A percentile compares a stretch with the other conserved stretches of the same genome.
Evolutionary conservation across 139 green algal genomes (phyloP).

Genomic region (Monoraphidium neglectum): DNA sequence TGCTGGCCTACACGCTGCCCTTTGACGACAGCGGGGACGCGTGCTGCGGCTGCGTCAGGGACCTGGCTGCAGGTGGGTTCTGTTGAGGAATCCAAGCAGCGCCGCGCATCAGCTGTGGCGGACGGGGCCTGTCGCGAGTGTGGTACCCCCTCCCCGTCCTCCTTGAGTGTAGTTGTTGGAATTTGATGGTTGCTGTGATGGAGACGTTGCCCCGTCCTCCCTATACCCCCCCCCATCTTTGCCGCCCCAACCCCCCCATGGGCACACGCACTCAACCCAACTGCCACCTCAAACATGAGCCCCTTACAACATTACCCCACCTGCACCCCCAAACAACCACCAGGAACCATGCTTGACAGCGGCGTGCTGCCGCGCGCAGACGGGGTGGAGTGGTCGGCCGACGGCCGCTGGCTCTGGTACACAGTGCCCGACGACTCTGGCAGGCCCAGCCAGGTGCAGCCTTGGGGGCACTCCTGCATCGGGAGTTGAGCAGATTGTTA

Average conservation of each 20-base stretch:
- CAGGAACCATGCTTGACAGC: background rate
- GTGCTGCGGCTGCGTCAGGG: conserved; percentile 28
- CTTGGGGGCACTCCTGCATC: background rate
- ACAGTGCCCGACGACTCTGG: background rate
- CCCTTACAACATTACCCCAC: background rate
- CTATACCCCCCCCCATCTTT: no score
- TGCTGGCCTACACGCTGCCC: conserved; percentile 44
- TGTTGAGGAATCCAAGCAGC: no score
- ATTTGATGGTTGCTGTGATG: background rate
- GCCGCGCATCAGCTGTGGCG: no score
- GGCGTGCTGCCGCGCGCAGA: conserved; percentile 3
- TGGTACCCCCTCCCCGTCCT: no score
- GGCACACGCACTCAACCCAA: no score
- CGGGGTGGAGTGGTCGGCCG: conserved; percentile 28
- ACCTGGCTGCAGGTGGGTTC: conserved; percentile 32
- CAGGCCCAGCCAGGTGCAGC: conserved; percentile 11
- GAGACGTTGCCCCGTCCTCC: no score
- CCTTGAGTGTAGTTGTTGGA: no score
- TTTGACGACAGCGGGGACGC: background rate
- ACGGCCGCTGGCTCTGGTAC: conserved; percentile 19
- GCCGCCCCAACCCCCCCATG: background rate
- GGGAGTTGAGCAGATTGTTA: background rate
- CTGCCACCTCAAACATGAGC: no score
- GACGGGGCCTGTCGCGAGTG: no score
- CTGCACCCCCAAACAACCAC: background rate